Evolutionary conservation across 1,139 yeast genomes (phyloP), one percentile per base, ranked within the genome.

Genomic region (Yamadazyma mexicana): DNA sequence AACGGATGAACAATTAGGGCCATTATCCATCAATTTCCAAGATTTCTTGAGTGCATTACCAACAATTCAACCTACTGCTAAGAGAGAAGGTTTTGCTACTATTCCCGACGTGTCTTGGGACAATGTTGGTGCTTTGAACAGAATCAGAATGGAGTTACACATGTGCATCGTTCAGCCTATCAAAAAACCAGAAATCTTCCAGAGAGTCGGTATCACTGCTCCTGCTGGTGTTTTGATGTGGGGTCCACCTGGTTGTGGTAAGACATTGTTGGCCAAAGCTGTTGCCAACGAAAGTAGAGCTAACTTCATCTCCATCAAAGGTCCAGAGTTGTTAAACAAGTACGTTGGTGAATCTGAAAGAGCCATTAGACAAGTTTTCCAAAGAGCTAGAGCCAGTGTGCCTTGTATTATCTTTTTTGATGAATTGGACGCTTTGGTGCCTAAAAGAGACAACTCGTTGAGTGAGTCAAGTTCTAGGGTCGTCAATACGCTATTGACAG

Each of bases 231-330:
- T 92, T 0, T 67, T 92, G 16, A 76, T 92, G 73, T 92, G 98
- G 98, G 99, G 99, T 0, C 99, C 98, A 1, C 98, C 98, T 2
- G 98, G 98, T 17, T 92, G 98, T 68, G 98, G 98, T 74, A 92
- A 92, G 58, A 92, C 98, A 0, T 70, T 92, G 40, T 69, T 92
- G 36, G 98, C 98, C 1, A 92, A 92, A 56, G 98, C 98, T 0
- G 98, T 92, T 9, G 98, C 98, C 11, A 91, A 92, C 58, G 98
- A 92, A 62, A 87, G 96, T 1, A 77, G 95, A 40, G 98, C 98
- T 7, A 92, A 92, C 59, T 92, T 92, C 62, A 92, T 92, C 33
- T 87, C 96, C 8, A 89, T 92, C 30, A 84, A 94, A 49, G 98
- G 98, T 2, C 98, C 98, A 0, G 98, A 92, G 59, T 66, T 92